These are phyloP conservation scores for Scheffersomyces stambukii DNA, from an alignment of 1,139 yeast species.

Conservation along the genomic window DNA sequence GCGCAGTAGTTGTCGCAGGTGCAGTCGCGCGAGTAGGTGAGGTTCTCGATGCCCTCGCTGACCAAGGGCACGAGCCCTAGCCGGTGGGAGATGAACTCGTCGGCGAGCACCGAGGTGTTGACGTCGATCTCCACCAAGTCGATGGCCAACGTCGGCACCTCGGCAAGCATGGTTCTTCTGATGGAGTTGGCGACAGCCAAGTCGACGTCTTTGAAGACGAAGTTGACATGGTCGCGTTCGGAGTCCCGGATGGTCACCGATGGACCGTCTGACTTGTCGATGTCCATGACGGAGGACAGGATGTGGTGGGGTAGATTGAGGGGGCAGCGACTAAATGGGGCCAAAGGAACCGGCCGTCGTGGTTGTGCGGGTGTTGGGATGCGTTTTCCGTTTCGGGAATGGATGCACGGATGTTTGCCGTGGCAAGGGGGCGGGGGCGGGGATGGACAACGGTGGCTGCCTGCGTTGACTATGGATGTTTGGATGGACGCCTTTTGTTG, in stretches of 20 bases:
- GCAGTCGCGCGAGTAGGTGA: slow-evolving; percentile 88
- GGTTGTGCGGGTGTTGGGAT: not conserved
- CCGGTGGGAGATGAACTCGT: slow-evolving; percentile 91
- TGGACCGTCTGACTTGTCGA: slow-evolving; percentile 49
- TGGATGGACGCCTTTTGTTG: no score
- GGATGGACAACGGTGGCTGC: no score
- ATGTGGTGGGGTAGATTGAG: not conserved
- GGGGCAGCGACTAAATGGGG: no score
- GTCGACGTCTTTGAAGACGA: slow-evolving; percentile 84
- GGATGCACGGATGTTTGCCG: no score
- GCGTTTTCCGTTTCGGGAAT: no score
- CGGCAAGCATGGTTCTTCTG: slow-evolving; percentile 89
- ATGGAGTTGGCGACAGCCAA: slow-evolving; percentile 88
- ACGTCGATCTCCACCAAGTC: slow-evolving; percentile 93
- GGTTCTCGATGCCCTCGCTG: slow-evolving; percentile 74
- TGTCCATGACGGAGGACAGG: slow-evolving; percentile 29
- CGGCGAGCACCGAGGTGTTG: slow-evolving; percentile 93
- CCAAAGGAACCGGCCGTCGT: no score
- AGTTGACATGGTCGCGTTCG: slow-evolving; percentile 83
- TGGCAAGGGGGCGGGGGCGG: no score
- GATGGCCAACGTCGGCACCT: slow-evolving; percentile 92
- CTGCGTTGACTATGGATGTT: no score
- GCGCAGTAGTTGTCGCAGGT: slow-evolving; percentile 97
- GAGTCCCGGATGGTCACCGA: slow-evolving; percentile 86
- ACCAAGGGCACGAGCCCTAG: slow-evolving; percentile 87